Conservation (phyloP, 352 stramenopile genomes). For the Phytophthora citricola region DNA sequence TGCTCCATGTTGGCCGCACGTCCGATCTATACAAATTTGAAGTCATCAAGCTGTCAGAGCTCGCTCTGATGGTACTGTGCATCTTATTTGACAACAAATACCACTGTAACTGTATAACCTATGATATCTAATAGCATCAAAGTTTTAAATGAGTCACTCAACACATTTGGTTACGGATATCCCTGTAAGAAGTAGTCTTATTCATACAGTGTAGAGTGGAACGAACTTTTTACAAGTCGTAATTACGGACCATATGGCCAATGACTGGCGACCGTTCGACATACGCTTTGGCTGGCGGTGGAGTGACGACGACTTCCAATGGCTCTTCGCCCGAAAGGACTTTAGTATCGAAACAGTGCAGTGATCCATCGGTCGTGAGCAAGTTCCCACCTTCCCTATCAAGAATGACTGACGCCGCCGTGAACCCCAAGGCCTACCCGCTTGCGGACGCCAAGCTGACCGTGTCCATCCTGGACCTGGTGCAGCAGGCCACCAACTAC, state of each 20-base stretch:
- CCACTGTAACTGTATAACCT: too few species aligned
- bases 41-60: background rate
- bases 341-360: constrained; percentile 59
- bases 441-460: constrained; percentile 98
- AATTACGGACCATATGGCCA: background rate
- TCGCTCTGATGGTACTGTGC: too few species aligned
- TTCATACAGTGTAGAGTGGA: too few species aligned
- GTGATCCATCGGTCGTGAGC: constrained; percentile 92
- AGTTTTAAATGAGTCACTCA: too few species aligned
- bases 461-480: constrained; percentile 98
- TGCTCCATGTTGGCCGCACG: constrained; percentile 45
- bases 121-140: too few species aligned
- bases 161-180: too few species aligned
- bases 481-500: constrained; percentile 99
- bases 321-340: background rate
- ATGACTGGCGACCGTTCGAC: constrained; percentile 8
- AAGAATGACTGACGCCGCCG: constrained; percentile 79
- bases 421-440: constrained; percentile 98
- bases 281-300: constrained; percentile 12
- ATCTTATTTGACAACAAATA: background rate
- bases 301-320: background rate
- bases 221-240: too few species aligned
- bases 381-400: constrained; percentile 35
- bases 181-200: too few species aligned
- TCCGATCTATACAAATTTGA: constrained; percentile 16